Base-by-base conservation (phyloP, 495 filamentous ascomycete species). In the Tuber indicum region DNA sequence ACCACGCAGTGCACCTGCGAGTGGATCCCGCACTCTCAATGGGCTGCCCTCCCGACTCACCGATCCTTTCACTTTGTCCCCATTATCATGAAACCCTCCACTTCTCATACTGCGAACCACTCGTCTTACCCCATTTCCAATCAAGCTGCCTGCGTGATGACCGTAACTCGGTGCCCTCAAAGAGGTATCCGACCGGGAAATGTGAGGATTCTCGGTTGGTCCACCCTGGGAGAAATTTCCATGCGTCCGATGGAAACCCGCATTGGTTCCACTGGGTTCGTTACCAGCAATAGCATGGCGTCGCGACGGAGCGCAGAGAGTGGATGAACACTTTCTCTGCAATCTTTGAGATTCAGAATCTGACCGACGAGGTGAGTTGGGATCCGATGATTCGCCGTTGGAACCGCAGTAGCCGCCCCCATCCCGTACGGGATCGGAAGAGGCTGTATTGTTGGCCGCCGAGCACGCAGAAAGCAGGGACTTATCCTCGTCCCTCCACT, bases 41-140 rank as follows among this genome's bases (percentile, higher is more conserved):
- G 77, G 81, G n/a, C 81, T 78, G 14, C 75, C 75, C 43, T 82
- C 81, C 72, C 77, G 75, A 26, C 78, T 80, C 17, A 76, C 79
- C 2, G 77, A 78, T n/a, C 79, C 78, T 62, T 73, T 80, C 5
- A 41, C 66, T 26, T 66, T 79, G 23, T 80, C 77, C 16, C 77
- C 77, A 39, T 72, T 58, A 36, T 79, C 78, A 41, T 71, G 76
- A 36, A 80, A 52, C 47, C 75, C 75, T 7, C 78, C 78, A 41
- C 78, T 80, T 52, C 74, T 80, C 78, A 80, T 80, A 43, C 70
- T 80, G 17, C 78, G 73, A 58, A 80, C 78, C 12, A 80, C 76
- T 45, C 77, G 73, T 52, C 79, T 80, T 42, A 80, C 39, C 4
- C 78, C 78, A 70, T 80, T 78, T 44, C 77, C 79, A 58, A 80